Percentiles rank a stretch among this genome's conserved stretches.
Evolutionary conservation across 2,329 filamentous ascomycete species (phyloP).

Genomic region (Colletotrichum camelliae): DNA sequence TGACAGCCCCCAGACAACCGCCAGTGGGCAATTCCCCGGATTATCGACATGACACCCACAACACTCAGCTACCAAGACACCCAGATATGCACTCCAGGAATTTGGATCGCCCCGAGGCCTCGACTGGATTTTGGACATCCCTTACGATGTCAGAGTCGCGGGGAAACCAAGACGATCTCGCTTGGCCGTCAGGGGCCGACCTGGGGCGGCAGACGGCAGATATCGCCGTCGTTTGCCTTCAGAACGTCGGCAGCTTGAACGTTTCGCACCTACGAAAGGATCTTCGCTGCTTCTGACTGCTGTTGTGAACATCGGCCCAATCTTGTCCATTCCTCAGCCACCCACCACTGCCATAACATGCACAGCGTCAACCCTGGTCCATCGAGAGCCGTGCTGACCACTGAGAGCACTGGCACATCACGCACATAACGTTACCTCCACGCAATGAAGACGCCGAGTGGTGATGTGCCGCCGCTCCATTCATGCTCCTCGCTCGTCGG

Average conservation of each 20-base stretch:
- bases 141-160: background rate
- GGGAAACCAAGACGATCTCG: background rate
- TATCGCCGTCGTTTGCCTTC: background rate
- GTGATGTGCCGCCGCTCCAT: background rate
- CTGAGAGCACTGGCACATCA: background rate
- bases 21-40: background rate
- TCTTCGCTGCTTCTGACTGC: background rate
- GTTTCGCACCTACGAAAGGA: slow-evolving; percentile 9
- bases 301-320: slow-evolving; percentile 3
- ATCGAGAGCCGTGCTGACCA: background rate
- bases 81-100: slow-evolving; percentile 11
- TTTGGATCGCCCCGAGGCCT: background rate
- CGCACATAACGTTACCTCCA: slow-evolving; percentile 10
- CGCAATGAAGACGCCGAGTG: background rate
- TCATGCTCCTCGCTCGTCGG: background rate
- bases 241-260: background rate
- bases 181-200: background rate
- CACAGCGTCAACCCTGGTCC: background rate
- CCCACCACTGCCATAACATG: background rate
- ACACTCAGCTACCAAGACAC: background rate
- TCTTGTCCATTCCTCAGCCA: background rate
- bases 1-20: background rate
- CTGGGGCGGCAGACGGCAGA: background rate
- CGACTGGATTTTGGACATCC: background rate
- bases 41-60: background rate